Conservation (phyloP, 257 asterid species). For the Solanum medicagineum region DNA sequence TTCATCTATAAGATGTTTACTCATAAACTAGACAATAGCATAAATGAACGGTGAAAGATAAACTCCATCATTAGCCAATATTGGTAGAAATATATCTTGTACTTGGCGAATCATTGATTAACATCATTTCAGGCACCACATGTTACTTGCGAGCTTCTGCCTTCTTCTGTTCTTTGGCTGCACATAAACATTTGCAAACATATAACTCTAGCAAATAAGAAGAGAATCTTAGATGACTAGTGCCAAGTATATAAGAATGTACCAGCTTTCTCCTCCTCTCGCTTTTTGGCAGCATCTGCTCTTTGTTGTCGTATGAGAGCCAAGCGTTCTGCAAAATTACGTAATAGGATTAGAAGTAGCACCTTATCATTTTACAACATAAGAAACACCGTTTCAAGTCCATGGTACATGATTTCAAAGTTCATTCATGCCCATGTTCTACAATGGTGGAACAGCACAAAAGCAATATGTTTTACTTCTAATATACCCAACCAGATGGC, state of each 20-base stretch:
- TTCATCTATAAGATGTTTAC: not conserved
- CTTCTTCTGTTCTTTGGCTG: constrained; percentile 89
- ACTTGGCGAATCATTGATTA: not conserved
- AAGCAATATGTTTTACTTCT: not conserved
- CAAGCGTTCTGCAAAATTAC: constrained; percentile 51
- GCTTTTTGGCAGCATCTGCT: constrained; percentile 89
- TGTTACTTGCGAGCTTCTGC: constrained; percentile 66
- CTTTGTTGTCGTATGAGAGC: constrained; percentile 83
- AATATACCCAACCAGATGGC: not conserved
- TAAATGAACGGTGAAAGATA: not conserved
- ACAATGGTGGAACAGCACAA: not conserved
- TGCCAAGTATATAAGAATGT: not conserved
- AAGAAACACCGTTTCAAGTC: not conserved
- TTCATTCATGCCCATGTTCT: not conserved
- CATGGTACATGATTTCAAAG: not conserved
- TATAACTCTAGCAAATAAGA: not conserved
- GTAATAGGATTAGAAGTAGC: not conserved
- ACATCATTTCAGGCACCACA: not conserved
- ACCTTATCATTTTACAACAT: not conserved
- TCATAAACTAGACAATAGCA: not conserved
- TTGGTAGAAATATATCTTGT: not conserved
- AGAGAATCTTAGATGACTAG: not conserved
- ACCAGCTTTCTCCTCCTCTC: constrained; percentile 96
- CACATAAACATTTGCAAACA: not conserved
- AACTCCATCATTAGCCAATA: not conserved